phyloP scores from a whole-genome alignment of 2,329 filamentous ascomycete genomes.

The Ampelomyces quisqualis region DNA sequence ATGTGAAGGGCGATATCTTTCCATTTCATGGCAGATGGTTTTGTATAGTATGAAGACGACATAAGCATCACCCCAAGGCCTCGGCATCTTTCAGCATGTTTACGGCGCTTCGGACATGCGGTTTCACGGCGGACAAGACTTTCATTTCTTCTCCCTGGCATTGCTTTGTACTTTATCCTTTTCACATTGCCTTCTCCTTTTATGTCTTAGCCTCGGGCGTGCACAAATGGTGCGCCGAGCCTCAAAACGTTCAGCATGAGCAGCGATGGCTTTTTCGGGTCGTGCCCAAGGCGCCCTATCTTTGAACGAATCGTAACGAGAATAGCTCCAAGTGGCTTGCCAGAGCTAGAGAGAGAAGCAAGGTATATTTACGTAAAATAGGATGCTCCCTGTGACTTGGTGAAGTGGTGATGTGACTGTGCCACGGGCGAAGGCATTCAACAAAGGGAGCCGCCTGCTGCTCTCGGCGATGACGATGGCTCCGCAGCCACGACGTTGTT shows the following conservation, averaged over 20 bases:
- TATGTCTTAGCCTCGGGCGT: constrained; percentile 20
- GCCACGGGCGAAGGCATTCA: not conserved
- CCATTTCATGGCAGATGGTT: constrained; percentile 25
- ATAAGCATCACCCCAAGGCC: constrained; percentile 38
- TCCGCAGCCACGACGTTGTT: constrained; percentile 1
- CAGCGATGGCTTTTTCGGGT: constrained; percentile 3
- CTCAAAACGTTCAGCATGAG: constrained; percentile 17
- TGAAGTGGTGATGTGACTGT: not conserved
- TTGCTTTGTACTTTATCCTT: constrained; percentile 13
- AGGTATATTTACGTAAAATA: constrained; percentile 3
- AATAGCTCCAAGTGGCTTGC: constrained; percentile 3
- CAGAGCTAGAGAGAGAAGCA: constrained; percentile 3
- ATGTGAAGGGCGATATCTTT: constrained; percentile 28
- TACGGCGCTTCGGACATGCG: constrained; percentile 26
- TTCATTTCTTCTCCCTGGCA: constrained; percentile 2
- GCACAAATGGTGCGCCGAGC: constrained; percentile 16
- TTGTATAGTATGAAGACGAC: constrained; percentile 41
- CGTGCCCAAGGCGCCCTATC: constrained; percentile 1
- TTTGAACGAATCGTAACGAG: not conserved
- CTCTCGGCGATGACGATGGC: constrained; percentile 7
- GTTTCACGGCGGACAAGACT: constrained; percentile 9
- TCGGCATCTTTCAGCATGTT: constrained; percentile 34
- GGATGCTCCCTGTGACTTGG: not conserved
- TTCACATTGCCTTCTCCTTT: constrained; percentile 15
- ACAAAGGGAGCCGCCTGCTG: constrained; percentile 8